These are phyloP conservation scores for Apiotrichum akiyoshidainum DNA, from an alignment of 1,284 basidiomycete species.

Conservation along the genomic window DNA sequence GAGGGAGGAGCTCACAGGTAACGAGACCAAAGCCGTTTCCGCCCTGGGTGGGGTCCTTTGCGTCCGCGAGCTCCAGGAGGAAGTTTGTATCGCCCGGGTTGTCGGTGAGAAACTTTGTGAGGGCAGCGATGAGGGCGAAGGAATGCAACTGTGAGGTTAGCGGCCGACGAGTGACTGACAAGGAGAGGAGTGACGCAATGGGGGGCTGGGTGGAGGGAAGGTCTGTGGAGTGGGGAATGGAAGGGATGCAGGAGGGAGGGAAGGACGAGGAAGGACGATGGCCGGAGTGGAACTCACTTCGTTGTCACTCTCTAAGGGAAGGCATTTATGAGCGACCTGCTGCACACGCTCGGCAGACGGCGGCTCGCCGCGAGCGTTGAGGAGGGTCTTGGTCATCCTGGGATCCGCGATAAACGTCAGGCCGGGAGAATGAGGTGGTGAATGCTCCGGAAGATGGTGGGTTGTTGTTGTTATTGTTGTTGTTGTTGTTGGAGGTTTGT, in stretches of 20 bases:
- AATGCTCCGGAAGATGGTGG: no score
- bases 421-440: no score
- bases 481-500: no score
- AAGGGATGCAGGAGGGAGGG: background rate
- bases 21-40: constrained; percentile 41
- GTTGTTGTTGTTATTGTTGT: no score
- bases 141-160: constrained; percentile 22
- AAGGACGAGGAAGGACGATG: background rate
- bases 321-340: constrained; percentile 8
- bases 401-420: no score
- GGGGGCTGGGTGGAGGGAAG: no score
- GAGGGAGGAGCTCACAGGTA: constrained; percentile 32
- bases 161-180: no score
- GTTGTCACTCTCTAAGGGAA: constrained; percentile 7
- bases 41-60: constrained; percentile 12
- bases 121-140: constrained; percentile 19
- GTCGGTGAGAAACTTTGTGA: constrained; percentile 22
- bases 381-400: background rate
- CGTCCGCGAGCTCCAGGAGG: constrained; percentile 34
- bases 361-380: constrained; percentile 14
- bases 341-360: constrained; percentile 9
- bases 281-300: constrained; percentile 8
- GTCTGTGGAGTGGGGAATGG: no score
- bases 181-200: no score
- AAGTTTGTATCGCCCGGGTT: constrained; percentile 39